Evolutionary conservation across 257 asterid genomes (phyloP), one percentile per base, ranked within the genome.

Genomic region (Hygrophila difformis): DNA sequence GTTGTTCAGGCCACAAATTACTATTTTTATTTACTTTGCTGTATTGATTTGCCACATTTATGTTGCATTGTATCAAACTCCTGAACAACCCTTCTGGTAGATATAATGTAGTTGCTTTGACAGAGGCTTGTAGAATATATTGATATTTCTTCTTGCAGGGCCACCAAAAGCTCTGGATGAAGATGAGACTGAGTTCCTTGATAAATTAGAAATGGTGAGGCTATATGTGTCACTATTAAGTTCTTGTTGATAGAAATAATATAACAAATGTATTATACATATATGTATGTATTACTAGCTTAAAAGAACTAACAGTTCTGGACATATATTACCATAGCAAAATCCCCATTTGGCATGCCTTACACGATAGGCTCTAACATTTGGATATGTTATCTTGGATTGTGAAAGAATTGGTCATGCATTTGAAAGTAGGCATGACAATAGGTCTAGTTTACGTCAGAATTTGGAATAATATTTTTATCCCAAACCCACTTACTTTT

Each of bases 141-240:
- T 60, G 40, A 12, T 43, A 29, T 19, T 50, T 49, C 44, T 42
- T 51, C 51, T 51, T 64, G 64, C 75, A 88, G 97, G 87, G 58
- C 96, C 96, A 55, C 98, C 98, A 6, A 89, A 85, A 74, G 93
- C 98, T 43, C 66, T 89, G 73, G 98, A 89, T 72, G 98, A 82
- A 67, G 98, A 89, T 13, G 98, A 89, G 80, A 75, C 91, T 0
- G 94, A 89, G 70, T 89, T 89, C 76, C 96, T 89, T 1, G 94
- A 89, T 23, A 79, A 60, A 18, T 38, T 77, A 51, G 96, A 89
- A 51, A 63, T 39, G 82, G 97, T 84, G 71, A 81, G 76, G 13
- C 60, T 51, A 31, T 40, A 8, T 61, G n/a, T n/a, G n/a, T 19
- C 49, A 38, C 51, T 62, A 26, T 54, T 18, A 19, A n/a, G 33